These are phyloP conservation scores for Apophysomyces trapeziformis DNA, from an alignment of 371 early-diverging fungal species.

Conservation along the genomic window DNA sequence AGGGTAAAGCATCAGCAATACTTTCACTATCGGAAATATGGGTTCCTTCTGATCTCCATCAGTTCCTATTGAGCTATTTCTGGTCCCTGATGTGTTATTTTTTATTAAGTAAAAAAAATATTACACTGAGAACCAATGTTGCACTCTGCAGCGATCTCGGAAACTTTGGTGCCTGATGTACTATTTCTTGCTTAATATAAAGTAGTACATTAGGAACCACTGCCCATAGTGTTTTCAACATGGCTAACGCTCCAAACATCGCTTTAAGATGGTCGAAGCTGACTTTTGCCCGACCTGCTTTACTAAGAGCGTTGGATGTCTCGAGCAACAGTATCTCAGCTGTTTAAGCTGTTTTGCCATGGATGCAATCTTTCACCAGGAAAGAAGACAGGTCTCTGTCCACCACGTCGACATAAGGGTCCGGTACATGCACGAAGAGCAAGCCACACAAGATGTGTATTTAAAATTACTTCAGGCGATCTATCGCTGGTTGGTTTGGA, in stretches of 20 bases:
- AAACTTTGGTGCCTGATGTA: too few relatives aligned
- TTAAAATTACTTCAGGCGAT: too few relatives aligned
- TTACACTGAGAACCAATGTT: too few relatives aligned
- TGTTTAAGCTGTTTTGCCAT: slow-evolving; percentile 6
- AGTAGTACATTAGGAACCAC: too few relatives aligned
- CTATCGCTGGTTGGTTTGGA: neutral
- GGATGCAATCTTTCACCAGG: slow-evolving; percentile 14
- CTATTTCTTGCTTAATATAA: too few relatives aligned
- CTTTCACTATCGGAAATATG: neutral
- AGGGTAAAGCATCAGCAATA: slow-evolving; percentile 17
- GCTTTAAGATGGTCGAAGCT: slow-evolving; percentile 21
- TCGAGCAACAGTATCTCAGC: slow-evolving; percentile 14
- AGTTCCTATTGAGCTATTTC: too few relatives aligned
- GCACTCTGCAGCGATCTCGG: too few relatives aligned
- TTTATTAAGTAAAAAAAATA: too few relatives aligned
- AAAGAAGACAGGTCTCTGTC: neutral
- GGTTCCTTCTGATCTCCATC: too few relatives aligned
- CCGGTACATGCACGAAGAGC: neutral
- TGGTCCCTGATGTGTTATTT: too few relatives aligned
- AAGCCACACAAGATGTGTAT: too few relatives aligned
- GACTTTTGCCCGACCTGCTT: slow-evolving; percentile 8
- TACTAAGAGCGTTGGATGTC: slow-evolving; percentile 6
- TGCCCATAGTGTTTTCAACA: slow-evolving; percentile 8
- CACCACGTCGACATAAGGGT: neutral
- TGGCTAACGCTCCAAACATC: slow-evolving; percentile 22